phyloP scores from a whole-genome alignment of 192 early-diverging fungal species.

The Coemansia sp. region DNA sequence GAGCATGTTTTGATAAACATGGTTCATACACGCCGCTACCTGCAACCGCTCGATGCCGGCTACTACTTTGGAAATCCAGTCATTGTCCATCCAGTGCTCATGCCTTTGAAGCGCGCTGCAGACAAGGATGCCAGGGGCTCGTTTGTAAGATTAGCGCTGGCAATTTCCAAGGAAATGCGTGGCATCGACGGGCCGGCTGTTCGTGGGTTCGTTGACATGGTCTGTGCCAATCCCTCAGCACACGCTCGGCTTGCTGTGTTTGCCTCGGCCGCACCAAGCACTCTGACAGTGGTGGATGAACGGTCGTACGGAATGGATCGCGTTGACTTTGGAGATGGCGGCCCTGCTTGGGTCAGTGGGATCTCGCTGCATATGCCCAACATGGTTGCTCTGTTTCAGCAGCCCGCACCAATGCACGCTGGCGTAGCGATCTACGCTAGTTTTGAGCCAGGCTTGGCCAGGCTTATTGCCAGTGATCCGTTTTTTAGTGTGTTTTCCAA shows the following conservation, averaged over 20 bases:
- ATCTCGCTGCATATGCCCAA: conserved; percentile 34
- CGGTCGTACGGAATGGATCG: conserved; percentile 16
- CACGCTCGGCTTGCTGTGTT: conserved; percentile 16
- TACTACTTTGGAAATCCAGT: conserved; percentile 39
- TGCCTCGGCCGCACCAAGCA: conserved; percentile 5
- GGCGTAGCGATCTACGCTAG: conserved; percentile 26
- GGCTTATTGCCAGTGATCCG: conserved; percentile 6
- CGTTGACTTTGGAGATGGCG: conserved; percentile 43
- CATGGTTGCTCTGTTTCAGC: conserved; percentile 25
- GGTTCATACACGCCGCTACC: conserved; percentile 19
- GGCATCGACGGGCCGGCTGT: conserved; percentile 8
- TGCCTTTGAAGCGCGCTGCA: not conserved
- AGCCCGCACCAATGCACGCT: conserved; percentile 10
- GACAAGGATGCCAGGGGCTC: not conserved
- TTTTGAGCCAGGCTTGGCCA: conserved; percentile 8
- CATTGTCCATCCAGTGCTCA: conserved; percentile 11
- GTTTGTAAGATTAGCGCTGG: conserved; percentile 5
- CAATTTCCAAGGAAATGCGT: conserved; percentile 7
- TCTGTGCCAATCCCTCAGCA: conserved; percentile 11
- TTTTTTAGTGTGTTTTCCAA: conserved; percentile 22
- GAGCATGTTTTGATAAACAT: conserved; percentile 22
- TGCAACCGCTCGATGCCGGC: conserved; percentile 2
- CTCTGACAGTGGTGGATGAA: conserved; percentile 31
- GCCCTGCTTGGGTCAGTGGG: conserved; percentile 38
- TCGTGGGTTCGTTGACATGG: conserved; percentile 21